Conservation (phyloP, 2,329 filamentous ascomycete species). For the Cryoendolithus antarcticus region DNA sequence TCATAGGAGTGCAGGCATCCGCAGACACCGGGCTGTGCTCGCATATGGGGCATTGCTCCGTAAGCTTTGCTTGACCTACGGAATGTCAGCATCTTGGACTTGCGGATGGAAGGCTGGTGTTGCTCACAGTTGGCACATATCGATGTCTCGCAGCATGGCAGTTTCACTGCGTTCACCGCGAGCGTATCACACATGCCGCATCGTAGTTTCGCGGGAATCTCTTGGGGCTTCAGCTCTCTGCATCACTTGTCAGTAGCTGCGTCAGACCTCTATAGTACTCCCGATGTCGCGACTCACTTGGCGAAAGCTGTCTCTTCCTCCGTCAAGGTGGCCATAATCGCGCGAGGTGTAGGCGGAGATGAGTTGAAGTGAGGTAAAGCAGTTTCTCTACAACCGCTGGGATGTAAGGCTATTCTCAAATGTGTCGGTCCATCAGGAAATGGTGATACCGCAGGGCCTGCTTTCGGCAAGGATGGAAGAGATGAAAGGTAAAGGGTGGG, state of each 20-base stretch:
- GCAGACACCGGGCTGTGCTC: constrained; percentile 79
- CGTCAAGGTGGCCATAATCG: not conserved
- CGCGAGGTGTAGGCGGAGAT: too few relatives aligned
- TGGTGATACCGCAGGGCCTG: too few relatives aligned
- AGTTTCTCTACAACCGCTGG: too few relatives aligned
- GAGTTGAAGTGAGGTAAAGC: too few relatives aligned
- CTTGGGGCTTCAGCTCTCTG: constrained; percentile 35
- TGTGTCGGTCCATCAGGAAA: too few relatives aligned
- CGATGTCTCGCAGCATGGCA: constrained; percentile 89
- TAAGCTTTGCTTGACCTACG: constrained; percentile 59
- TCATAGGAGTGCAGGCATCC: constrained; percentile 78
- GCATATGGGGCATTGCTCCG: constrained; percentile 56
- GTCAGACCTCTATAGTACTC: not conserved
- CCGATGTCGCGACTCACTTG: not conserved
- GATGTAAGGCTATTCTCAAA: too few relatives aligned
- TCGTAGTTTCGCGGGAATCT: constrained; percentile 90
- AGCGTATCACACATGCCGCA: constrained; percentile 89
- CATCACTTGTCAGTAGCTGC: too few relatives aligned
- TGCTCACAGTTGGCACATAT: constrained; percentile 80
- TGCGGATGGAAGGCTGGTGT: constrained; percentile 60
- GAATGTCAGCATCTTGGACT: constrained; percentile 11
- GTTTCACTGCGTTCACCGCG: constrained; percentile 77
- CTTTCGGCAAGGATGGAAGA: too few relatives aligned
- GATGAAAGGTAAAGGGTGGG: too few relatives aligned
- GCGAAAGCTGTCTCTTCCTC: not conserved